Conservation (phyloP, 306 rosid genomes). For the Castanea crenata region DNA sequence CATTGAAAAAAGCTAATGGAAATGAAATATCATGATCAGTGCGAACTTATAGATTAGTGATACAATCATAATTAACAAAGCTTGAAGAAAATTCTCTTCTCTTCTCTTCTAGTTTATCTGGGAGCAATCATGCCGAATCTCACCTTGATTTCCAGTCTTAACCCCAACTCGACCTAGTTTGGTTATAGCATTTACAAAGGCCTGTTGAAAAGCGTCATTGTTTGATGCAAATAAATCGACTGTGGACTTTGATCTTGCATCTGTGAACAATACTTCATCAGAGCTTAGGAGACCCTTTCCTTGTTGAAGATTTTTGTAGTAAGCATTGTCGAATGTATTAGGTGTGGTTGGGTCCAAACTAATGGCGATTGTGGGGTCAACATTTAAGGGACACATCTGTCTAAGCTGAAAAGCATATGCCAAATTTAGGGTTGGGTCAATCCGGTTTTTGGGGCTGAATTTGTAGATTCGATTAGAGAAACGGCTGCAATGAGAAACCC, state of each 20-base stretch:
- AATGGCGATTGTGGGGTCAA: conserved; percentile 37
- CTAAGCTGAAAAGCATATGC: conserved; percentile 31
- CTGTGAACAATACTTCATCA: conserved; percentile 31
- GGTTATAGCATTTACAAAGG: conserved; percentile 35
- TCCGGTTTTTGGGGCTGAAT: conserved; percentile 18
- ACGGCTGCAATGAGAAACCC: conserved; percentile 33
- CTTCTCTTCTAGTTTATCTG: conserved; percentile 16
- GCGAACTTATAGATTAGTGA: background rate
- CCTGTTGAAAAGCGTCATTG: conserved; percentile 22
- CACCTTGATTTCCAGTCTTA: conserved; percentile 31
- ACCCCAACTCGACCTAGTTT: conserved; percentile 38
- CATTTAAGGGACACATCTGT: conserved; percentile 34
- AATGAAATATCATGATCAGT: no score
- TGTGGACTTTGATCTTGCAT: conserved; percentile 19
- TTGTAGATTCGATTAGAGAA: conserved; percentile 36
- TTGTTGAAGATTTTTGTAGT: conserved; percentile 36
- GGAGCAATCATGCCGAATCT: conserved; percentile 33
- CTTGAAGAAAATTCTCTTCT: background rate
- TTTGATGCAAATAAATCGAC: conserved; percentile 33
- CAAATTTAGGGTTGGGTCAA: conserved; percentile 28
- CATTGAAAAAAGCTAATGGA: no score
- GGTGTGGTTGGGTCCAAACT: conserved; percentile 43
- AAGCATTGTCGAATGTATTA: conserved; percentile 28
- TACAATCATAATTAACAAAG: background rate
- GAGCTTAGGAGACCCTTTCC: conserved; percentile 40